phyloP scores from a whole-genome alignment of 1,139 yeast genomes.

The Pichia sp. region DNA sequence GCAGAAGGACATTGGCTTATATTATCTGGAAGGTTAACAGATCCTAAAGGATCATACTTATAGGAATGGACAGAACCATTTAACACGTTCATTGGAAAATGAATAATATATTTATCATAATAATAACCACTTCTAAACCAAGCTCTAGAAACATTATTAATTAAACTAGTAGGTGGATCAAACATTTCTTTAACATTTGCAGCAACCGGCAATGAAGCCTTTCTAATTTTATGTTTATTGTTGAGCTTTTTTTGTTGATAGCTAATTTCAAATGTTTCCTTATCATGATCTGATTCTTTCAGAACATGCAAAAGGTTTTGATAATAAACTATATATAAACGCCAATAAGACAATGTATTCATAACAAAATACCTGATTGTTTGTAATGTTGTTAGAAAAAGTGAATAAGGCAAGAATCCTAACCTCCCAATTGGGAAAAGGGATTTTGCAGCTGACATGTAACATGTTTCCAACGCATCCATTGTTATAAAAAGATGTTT shows the following conservation, averaged over 20 bases:
- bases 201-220: conserved; percentile 18
- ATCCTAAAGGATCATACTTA: conserved; percentile 4
- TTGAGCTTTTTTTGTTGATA: conserved; percentile 19
- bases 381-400: conserved; percentile 20
- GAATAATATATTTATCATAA: conserved; percentile 27
- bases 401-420: conserved; percentile 21
- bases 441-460: conserved; percentile 5
- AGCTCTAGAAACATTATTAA: conserved; percentile 16
- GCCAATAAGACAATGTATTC: conserved; percentile 17
- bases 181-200: conserved; percentile 17
- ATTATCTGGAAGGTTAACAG: neutral
- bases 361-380: conserved; percentile 14
- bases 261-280: conserved; percentile 18
- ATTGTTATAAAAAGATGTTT: neutral
- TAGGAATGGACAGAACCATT: conserved; percentile 9
- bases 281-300: conserved; percentile 20
- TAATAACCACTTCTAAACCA: conserved; percentile 30
- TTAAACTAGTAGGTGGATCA: conserved; percentile 20
- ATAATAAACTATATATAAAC: conserved; percentile 19
- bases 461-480: conserved; percentile 14
- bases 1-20: neutral
- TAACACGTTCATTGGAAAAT: conserved; percentile 21
- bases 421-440: conserved; percentile 17
- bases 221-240: conserved; percentile 19
- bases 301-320: conserved; percentile 22